Percentiles rank a stretch among this genome's conserved stretches.
Conservation (phyloP, 108 stramenopile species). For the Fragilaria crotonensis region DNA sequence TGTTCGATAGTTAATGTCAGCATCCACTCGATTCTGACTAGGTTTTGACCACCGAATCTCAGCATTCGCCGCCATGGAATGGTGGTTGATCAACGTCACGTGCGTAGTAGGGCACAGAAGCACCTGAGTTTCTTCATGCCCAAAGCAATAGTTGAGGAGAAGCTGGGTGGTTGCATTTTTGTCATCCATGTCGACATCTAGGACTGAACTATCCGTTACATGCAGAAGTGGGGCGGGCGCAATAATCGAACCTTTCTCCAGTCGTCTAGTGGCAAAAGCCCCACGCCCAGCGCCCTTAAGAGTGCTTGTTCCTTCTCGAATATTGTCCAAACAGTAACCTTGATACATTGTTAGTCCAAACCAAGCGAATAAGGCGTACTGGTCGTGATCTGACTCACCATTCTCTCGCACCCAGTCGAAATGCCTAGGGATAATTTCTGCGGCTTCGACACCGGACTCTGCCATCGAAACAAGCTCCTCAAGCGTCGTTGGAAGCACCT, state of each 20-base stretch:
- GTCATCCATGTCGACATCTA: conserved; percentile 7
- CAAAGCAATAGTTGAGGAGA: conserved; percentile 70
- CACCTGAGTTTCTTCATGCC: conserved; percentile 41
- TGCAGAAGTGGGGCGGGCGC: conserved; percentile 62
- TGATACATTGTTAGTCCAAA: too few species aligned
- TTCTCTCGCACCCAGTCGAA: neutral
- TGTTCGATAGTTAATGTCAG: neutral
- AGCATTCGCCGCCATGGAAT: conserved; percentile 20
- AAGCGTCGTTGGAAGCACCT: neutral
- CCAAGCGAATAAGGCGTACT: too few species aligned
- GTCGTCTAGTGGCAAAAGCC: conserved; percentile 63
- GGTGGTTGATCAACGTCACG: conserved; percentile 53
- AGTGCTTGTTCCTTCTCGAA: conserved; percentile 40
- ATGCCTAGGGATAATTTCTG: neutral
- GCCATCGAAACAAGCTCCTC: neutral
- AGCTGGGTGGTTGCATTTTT: conserved; percentile 31
- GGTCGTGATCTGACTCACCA: neutral
- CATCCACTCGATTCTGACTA: neutral
- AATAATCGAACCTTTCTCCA: conserved; percentile 51
- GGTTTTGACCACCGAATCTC: conserved; percentile 27
- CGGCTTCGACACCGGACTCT: neutral
- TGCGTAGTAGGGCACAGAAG: conserved; percentile 52
- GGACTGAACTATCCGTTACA: conserved; percentile 8
- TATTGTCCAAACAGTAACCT: conserved; percentile 69
- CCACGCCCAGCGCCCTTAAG: conserved; percentile 74